These are phyloP conservation scores for Leucosporidium scottii DNA, from an alignment of 768 basidiomycete species.

Conservation along the genomic window DNA sequence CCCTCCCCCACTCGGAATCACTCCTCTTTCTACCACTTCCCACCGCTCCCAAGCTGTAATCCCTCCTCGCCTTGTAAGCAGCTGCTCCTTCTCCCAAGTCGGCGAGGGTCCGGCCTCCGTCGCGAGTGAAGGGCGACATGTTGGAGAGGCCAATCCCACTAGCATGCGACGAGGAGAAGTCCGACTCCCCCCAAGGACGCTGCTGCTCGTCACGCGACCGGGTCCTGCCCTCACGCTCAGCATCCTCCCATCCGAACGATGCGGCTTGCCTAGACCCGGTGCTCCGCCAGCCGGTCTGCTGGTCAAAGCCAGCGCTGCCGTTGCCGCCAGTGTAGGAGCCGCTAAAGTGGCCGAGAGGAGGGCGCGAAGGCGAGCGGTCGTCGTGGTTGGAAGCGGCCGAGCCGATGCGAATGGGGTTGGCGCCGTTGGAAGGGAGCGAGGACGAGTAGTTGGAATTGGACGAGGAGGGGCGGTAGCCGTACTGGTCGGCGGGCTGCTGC, in stretches of 20 bases:
- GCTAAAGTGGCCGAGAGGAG: constrained; percentile 1
- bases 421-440: constrained; percentile 18
- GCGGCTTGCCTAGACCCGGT: constrained; percentile 10
- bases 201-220: constrained; percentile 12
- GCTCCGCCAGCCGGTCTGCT: constrained; percentile 18
- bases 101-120: constrained; percentile 6
- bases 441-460: constrained; percentile 19
- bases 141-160: constrained; percentile 19
- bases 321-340: not conserved
- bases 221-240: constrained; percentile 13
- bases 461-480: constrained; percentile 20
- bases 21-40: constrained; percentile 30
- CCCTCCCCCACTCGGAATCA: constrained; percentile 25
- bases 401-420: not conserved
- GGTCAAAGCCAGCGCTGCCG: not conserved
- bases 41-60: constrained; percentile 32
- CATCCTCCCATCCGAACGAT: constrained; percentile 3
- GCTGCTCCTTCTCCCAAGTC: not conserved
- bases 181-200: constrained; percentile 1
- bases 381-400: not conserved
- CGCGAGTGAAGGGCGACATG: constrained; percentile 30
- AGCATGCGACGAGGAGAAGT: not conserved
- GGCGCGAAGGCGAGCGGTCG: constrained; percentile 1
- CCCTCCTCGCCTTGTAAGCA: constrained; percentile 18
- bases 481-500: constrained; percentile 17